A percentile compares a stretch with the other conserved stretches of the same genome.
Conservation (phyloP, 2,329 filamentous ascomycete species). For the Cladosporium sp. region DNA sequence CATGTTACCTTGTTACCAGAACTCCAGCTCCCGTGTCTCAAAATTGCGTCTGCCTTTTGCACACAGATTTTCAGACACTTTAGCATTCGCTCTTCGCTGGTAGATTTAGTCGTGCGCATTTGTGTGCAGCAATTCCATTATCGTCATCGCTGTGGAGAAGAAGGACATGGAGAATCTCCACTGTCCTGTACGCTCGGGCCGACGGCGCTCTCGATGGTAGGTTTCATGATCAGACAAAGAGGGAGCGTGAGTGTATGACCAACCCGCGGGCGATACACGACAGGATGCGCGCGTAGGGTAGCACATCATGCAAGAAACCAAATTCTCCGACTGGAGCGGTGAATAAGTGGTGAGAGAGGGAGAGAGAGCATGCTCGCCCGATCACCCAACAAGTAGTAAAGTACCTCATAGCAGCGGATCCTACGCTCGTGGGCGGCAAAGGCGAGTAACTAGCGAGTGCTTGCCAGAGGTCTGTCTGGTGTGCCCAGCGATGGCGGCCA, state of each 20-base stretch:
- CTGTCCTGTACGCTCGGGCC: slow-evolving; percentile 13
- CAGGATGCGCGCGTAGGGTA: slow-evolving; percentile 12
- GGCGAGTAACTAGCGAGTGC: not conserved
- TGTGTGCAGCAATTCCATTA: not conserved
- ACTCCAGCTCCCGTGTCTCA: not conserved
- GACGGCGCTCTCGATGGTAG: not conserved
- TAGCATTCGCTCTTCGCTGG: not conserved
- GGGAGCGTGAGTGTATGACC: slow-evolving; percentile 9
- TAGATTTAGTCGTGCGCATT: not conserved
- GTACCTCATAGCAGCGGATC: not conserved
- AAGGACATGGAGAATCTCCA: slow-evolving; percentile 13
- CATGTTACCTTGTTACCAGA: not conserved
- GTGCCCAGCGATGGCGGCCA: slow-evolving; percentile 15
- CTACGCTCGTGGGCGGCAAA: slow-evolving; percentile 18
- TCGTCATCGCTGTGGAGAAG: slow-evolving; percentile 16
- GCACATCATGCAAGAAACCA: slow-evolving; percentile 14
- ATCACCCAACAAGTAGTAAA: slow-evolving; percentile 1
- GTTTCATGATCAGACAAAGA: slow-evolving; percentile 16
- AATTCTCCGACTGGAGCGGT: slow-evolving; percentile 19
- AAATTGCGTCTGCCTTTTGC: not conserved
- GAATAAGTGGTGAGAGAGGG: slow-evolving; percentile 1
- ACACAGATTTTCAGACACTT: not conserved
- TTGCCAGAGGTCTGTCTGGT: not conserved
- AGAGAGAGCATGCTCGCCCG: not conserved
- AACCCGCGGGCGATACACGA: slow-evolving; percentile 2